These are phyloP conservation scores for Epichloe elymi DNA, from an alignment of 2,329 filamentous ascomycete genomes.

Conservation along the genomic window DNA sequence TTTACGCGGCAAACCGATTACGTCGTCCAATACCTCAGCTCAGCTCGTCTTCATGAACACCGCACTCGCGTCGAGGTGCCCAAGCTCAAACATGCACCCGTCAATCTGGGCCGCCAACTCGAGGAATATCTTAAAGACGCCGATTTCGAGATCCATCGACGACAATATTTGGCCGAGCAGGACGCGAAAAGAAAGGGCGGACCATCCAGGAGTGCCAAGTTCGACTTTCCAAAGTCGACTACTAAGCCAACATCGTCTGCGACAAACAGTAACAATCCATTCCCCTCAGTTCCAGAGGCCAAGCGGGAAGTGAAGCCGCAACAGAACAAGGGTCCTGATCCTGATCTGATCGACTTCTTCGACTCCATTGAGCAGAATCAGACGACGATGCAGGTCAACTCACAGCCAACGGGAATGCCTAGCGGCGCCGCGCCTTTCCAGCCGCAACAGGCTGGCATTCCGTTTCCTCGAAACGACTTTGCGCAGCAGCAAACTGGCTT, in stretches of 20 bases:
- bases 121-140: slow-evolving; percentile 91
- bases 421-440: slow-evolving; percentile 23
- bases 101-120: slow-evolving; percentile 75
- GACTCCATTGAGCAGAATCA: slow-evolving; percentile 86
- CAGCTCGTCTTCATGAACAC: slow-evolving; percentile 81
- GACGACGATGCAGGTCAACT: slow-evolving; percentile 46
- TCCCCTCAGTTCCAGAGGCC: slow-evolving; percentile 24
- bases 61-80: slow-evolving; percentile 89
- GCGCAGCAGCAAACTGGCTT: slow-evolving; percentile 16
- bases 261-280: slow-evolving; percentile 26
- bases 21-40: slow-evolving; percentile 78
- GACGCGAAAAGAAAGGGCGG: slow-evolving; percentile 50
- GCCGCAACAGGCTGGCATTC: slow-evolving; percentile 24
- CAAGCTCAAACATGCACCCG: slow-evolving; percentile 92
- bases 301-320: slow-evolving; percentile 30
- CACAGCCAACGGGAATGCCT: slow-evolving; percentile 21
- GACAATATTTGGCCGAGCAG: slow-evolving; percentile 83
- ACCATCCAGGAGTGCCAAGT: slow-evolving; percentile 19
- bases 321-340: slow-evolving; percentile 49
- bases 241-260: slow-evolving; percentile 19
- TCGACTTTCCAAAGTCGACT: slow-evolving; percentile 20
- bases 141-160: slow-evolving; percentile 85
- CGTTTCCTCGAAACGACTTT: slow-evolving; percentile 14
- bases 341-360: slow-evolving; percentile 88
- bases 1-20: slow-evolving; percentile 88